phyloP scores from a whole-genome alignment of 352 stramenopile species.

The Aphanomyces euteiches region DNA sequence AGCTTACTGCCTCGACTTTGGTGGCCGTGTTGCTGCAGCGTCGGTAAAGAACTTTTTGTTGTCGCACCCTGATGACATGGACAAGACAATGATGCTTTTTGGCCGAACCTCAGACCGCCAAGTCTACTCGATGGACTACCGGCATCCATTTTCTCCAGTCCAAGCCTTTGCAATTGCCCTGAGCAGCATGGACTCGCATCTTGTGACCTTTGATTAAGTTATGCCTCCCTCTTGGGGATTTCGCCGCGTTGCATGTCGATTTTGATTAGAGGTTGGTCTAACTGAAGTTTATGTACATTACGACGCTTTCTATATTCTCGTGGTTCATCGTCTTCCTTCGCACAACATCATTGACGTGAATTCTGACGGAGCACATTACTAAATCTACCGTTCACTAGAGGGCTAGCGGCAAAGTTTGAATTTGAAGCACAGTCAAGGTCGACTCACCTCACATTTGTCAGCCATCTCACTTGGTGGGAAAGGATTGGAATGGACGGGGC shows the following conservation, averaged over 20 bases:
- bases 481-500: no score
- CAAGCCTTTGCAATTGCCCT: slow-evolving; percentile 85
- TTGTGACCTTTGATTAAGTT: slow-evolving; percentile 78
- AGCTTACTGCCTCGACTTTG: slow-evolving; percentile 82
- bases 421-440: no score
- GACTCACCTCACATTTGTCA: no score
- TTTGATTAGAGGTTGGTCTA: no score
- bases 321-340: no score
- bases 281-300: no score
- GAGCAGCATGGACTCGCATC: slow-evolving; percentile 84
- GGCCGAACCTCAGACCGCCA: slow-evolving; percentile 80
- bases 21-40: slow-evolving; percentile 60
- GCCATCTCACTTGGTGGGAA: no score
- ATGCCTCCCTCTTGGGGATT: slow-evolving; percentile 2
- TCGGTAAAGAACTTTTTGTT: slow-evolving; percentile 89
- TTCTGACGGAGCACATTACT: no score
- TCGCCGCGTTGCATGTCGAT: neutral
- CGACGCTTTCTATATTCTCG: no score
- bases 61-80: slow-evolving; percentile 76
- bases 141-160: slow-evolving; percentile 75
- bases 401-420: no score
- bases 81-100: slow-evolving; percentile 85
- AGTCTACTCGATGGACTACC: slow-evolving; percentile 88
- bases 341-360: no score
- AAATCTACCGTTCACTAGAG: no score